Evolutionary conservation across 2,329 filamentous ascomycete species (phyloP), one percentile per base, ranked within the genome.

Genomic region (Aspergillus puulaauensis): DNA sequence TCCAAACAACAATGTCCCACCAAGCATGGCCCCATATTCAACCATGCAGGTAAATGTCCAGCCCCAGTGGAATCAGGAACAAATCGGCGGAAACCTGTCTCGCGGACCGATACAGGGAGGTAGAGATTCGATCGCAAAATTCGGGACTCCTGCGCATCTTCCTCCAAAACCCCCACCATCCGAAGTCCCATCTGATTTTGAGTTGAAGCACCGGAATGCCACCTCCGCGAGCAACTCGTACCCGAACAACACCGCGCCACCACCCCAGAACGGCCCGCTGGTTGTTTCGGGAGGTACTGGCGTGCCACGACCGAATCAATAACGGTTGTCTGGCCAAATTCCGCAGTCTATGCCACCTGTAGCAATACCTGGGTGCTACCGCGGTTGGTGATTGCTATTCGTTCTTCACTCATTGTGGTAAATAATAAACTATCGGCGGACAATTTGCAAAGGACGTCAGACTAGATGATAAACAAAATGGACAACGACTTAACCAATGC

Each of bases 141-240:
- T 79, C 75, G 78, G 79, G n/a, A 80, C 77, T 0, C 79, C 79
- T 7, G 73, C 79, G 31, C 78, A 80, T 65, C 71, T 81, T 21
- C 79, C 79, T 27, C 79, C 78, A 15, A 81, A 81, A 66, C 79
- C 79, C 19, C 79, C 79, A n/a, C 79, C 79, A 33, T 79, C 78
- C 8, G 72, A 79, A 62, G 72, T 77, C 6, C 68, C 72, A 9
- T 76, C 75, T 35, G 72, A 73, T 7, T 77, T 75, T 59, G 75
- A 78, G 49, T 45, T 74, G 41, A 77, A 75, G 56, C 69, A 67
- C 35, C 72, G 74, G n/a, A 54, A 65, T 41, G 57, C 57, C 35
- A 43, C 67, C 41, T 44, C 59, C 39, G 56, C 68, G 8, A 59
- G 66, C 21, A 52, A 64, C 33, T 49, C 66, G 24, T 68, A 68